These are phyloP conservation scores for Bipolaris oryzae DNA, from an alignment of 2,329 filamentous ascomycete species.

Conservation along the genomic window DNA sequence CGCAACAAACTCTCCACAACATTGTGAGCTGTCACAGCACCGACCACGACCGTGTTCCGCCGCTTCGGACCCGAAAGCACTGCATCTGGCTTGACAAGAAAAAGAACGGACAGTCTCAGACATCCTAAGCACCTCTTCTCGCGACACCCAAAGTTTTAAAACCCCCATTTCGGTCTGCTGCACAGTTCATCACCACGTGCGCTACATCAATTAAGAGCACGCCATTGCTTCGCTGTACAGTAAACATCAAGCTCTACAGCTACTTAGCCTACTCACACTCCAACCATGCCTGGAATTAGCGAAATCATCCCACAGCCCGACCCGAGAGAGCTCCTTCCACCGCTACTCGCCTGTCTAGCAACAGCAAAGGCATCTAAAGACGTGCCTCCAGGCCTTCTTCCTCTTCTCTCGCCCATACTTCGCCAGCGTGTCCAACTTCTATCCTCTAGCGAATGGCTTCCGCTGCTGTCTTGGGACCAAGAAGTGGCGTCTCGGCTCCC, in stretches of 20 bases:
- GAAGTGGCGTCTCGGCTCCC: slow-evolving; percentile 63
- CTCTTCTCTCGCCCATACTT: slow-evolving; percentile 67
- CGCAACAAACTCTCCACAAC: not conserved
- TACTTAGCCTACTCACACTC: slow-evolving; percentile 1
- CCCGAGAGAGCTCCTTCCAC: slow-evolving; percentile 63
- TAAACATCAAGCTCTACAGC: not conserved
- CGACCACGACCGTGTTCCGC: not conserved
- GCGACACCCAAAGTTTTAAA: not conserved
- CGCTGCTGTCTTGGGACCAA: slow-evolving; percentile 72
- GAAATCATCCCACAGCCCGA: slow-evolving; percentile 62
- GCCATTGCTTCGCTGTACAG: not conserved
- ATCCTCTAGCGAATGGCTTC: slow-evolving; percentile 71
- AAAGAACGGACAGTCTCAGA: slow-evolving; percentile 4
- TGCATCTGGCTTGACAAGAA: not conserved
- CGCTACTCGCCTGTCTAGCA: slow-evolving; percentile 67
- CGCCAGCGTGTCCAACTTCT: slow-evolving; percentile 69
- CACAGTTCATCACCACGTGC: not conserved
- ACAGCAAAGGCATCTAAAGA: slow-evolving; percentile 64
- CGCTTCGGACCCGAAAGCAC: not conserved
- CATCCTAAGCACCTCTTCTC: not conserved
- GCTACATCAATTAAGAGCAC: not conserved
- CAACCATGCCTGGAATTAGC: slow-evolving; percentile 53
- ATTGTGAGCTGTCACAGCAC: slow-evolving; percentile 3
- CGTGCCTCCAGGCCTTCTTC: slow-evolving; percentile 65
- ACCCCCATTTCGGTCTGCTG: not conserved